A percentile compares a stretch with the other conserved stretches of the same genome.
phyloP scores from a whole-genome alignment of 2,329 filamentous ascomycete genomes.

The Rugonectria rugulosa region DNA sequence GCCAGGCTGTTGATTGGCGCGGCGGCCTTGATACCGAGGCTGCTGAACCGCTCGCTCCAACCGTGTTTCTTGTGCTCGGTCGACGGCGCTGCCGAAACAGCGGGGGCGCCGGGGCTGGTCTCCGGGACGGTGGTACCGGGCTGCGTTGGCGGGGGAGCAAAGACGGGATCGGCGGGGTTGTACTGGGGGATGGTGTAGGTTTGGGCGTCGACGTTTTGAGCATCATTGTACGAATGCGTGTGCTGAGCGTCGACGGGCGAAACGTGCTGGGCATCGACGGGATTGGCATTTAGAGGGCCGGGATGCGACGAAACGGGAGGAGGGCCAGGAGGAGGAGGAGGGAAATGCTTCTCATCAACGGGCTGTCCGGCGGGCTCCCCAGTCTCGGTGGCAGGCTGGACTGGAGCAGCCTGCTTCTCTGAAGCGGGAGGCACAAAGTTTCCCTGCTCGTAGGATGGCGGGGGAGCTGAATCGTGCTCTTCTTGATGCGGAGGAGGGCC shows the following conservation, averaged over 20 bases:
- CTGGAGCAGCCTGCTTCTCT: constrained; percentile 7
- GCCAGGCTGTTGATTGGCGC: constrained; percentile 81
- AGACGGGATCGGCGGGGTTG: constrained; percentile 41
- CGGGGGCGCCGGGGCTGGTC: not conserved
- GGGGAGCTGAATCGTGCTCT: constrained; percentile 12
- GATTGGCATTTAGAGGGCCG: constrained; percentile 32
- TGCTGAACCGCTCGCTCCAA: constrained; percentile 43
- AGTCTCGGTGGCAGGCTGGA: not conserved
- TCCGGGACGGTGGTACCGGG: constrained; percentile 8
- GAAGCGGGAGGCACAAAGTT: not conserved
- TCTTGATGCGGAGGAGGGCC: constrained; percentile 32
- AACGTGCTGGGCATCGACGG: constrained; percentile 20
- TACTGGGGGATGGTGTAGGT: constrained; percentile 42
- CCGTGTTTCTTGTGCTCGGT: constrained; percentile 33
- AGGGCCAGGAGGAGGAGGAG: constrained; percentile 35
- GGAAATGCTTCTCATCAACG: constrained; percentile 13
- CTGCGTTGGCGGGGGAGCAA: constrained; percentile 39
- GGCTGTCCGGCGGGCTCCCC: not conserved
- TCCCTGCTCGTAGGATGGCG: constrained; percentile 16
- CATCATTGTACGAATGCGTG: no score
- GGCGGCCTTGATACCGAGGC: constrained; percentile 57
- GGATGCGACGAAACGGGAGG: constrained; percentile 31
- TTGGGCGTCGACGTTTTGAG: constrained; percentile 36
- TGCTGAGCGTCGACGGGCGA: no score
- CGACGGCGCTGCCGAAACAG: not conserved